phyloP scores from a whole-genome alignment of 495 filamentous ascomycete species.

The Penicillium macrosclerotiorum region DNA sequence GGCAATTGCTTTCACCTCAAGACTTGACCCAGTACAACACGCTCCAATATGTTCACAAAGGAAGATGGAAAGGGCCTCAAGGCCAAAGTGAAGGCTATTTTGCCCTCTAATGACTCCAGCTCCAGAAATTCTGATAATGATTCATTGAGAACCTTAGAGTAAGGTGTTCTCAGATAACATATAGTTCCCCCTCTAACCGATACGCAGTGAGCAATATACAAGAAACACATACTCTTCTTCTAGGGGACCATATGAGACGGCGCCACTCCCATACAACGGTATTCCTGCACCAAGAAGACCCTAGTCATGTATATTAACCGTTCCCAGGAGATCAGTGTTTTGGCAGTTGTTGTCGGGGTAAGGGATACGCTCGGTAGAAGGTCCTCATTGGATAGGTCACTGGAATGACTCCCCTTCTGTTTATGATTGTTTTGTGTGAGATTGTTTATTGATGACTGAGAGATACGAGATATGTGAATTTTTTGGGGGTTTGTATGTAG shows the following conservation, averaged over 20 bases:
- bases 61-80: constrained; percentile 9
- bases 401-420: neutral
- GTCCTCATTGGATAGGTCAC: neutral
- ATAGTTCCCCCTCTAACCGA: constrained; percentile 12
- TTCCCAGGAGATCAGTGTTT: constrained; percentile 22
- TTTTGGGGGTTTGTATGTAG: constrained; percentile 2
- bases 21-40: neutral
- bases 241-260: constrained; percentile 3
- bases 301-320: constrained; percentile 12
- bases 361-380: constrained; percentile 9
- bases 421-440: neutral
- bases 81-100: constrained; percentile 12
- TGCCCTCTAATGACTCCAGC: constrained; percentile 7
- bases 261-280: constrained; percentile 15
- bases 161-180: constrained; percentile 15
- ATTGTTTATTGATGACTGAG: neutral
- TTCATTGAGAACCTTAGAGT: constrained; percentile 16
- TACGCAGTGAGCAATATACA: constrained; percentile 7
- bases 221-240: constrained; percentile 2
- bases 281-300: constrained; percentile 8
- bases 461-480: neutral
- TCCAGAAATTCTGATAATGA: constrained; percentile 11
- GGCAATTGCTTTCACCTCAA: neutral
- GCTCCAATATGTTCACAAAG: constrained; percentile 7
- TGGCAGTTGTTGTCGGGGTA: constrained; percentile 17